Conservation (phyloP, 2,329 filamentous ascomycete genomes). For the Phialophora tarda region DNA sequence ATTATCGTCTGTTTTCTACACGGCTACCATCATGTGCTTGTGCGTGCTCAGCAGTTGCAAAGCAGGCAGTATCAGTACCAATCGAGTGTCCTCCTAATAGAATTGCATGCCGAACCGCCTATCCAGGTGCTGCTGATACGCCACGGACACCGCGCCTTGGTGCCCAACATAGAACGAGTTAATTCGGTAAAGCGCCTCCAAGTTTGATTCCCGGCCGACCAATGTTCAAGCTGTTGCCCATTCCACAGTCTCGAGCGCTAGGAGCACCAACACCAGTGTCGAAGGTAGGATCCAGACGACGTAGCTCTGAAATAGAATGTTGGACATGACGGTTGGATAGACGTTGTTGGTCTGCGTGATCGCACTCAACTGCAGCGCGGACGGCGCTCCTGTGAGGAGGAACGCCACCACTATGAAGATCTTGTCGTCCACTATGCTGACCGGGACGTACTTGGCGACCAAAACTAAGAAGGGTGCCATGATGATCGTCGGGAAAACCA, state of each 20-base stretch:
- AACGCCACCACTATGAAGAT: constrained; percentile 99
- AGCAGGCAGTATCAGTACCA: constrained; percentile 9
- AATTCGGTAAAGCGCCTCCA: not conserved
- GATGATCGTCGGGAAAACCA: constrained; percentile 87
- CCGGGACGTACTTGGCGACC: constrained; percentile 84
- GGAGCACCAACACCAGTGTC: constrained; percentile 86
- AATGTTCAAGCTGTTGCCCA: constrained; percentile 64
- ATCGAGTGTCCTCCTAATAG: not conserved
- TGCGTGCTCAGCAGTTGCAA: constrained; percentile 4
- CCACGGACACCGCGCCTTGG: constrained; percentile 4
- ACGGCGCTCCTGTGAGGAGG: constrained; percentile 90
- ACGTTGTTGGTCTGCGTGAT: constrained; percentile 99
- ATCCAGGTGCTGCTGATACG: not conserved
- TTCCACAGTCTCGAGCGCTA: constrained; percentile 88
- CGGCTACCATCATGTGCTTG: constrained; percentile 10
- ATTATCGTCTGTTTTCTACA: constrained; percentile 11
- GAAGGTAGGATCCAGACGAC: constrained; percentile 97
- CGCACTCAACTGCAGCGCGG: constrained; percentile 90
- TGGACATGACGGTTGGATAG: constrained; percentile 92
- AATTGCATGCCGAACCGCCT: not conserved
- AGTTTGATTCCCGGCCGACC: not conserved
- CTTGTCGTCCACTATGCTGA: constrained; percentile 94
- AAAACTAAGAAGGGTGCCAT: constrained; percentile 91
- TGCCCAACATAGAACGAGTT: constrained; percentile 3
- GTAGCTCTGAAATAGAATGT: constrained; percentile 92